phyloP scores from a whole-genome alignment of 768 basidiomycete genomes.

The Podaxis rugospora region DNA sequence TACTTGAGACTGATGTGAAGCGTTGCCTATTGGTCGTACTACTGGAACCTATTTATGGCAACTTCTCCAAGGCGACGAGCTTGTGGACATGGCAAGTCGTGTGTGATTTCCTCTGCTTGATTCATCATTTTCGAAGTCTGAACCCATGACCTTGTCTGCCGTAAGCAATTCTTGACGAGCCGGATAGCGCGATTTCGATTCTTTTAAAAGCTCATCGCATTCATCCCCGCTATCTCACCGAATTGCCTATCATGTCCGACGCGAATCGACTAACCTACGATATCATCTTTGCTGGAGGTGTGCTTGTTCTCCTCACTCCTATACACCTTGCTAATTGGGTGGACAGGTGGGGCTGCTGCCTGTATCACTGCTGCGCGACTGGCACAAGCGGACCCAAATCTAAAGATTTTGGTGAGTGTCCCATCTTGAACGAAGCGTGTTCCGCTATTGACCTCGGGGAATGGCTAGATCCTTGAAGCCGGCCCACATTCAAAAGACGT shows the following conservation, averaged over 20 bases:
- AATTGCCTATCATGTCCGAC: not conserved
- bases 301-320: not conserved
- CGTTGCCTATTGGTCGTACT: not conserved
- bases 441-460: not conserved
- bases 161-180: not conserved
- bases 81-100: not conserved
- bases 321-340: not conserved
- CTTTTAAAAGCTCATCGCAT: not conserved
- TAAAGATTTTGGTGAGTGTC: slow-evolving; percentile 48
- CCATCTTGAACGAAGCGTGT: not conserved
- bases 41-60: not conserved
- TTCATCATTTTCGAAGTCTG: not conserved
- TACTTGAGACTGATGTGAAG: not conserved
- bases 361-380: slow-evolving; percentile 56
- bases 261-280: slow-evolving; percentile 24
- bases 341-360: slow-evolving; percentile 47
- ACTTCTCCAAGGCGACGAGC: not conserved
- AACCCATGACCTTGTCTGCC: not conserved
- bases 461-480: slow-evolving; percentile 46
- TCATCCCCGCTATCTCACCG: not conserved
- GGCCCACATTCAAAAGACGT: slow-evolving; percentile 48
- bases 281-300: slow-evolving; percentile 58
- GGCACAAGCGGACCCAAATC: slow-evolving; percentile 42
- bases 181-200: not conserved
- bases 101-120: not conserved